Base-by-base conservation (phyloP, 2,329 filamentous ascomycete species). In the Cadophora malorum region DNA sequence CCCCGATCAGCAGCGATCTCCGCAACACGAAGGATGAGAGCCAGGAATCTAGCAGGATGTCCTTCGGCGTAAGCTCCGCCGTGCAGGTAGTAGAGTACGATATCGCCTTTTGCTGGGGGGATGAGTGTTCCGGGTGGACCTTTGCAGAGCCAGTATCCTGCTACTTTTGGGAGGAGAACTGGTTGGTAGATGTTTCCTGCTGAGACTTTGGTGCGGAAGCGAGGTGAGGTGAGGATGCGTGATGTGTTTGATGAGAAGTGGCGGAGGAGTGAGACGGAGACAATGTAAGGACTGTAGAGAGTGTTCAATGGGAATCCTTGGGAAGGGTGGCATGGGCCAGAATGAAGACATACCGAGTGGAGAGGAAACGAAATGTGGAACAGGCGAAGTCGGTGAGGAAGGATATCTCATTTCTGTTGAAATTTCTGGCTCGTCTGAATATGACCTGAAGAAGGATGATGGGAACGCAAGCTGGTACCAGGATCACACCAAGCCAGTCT, bases 111-210 rank as follows among this genome's bases (percentile, higher is more conserved):
- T 19, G 12, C n/a, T 16, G 62, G 62, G 12, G n/a, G 19, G n/a
- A n/a, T 23, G 2, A 28, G 31, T 4, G 19, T 35, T 23, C 61
- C 61, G 38, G 61, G 31, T 35, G 47, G 19, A 1, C 61, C 61
- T 41, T 55, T 64, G n/a, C 61, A 64, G 16, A 45, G 28, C 61
- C 61, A 64, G 31, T 64, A 53, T 2, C 61, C 61, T 25, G 49
- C 61, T 45, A 60, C 38, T 45, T 45, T 47, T 16, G 35, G 35
- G 35, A 45, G 58, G 35, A 45, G 58, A 16, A 60, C 35, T n/a
- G 35, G 35, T 19, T 60, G 35, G 25, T 60, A 60, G 21, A 60
- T 45, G 41, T 60, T 60, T 7, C 50, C 50, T 19, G 41, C 41
- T 28, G 53, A 28, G 10, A 10, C 3, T 16, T 25, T 12, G 38